Evolutionary conservation across 2,329 filamentous ascomycete genomes (phyloP).

Genomic region (Cordyceps pruinosa): DNA sequence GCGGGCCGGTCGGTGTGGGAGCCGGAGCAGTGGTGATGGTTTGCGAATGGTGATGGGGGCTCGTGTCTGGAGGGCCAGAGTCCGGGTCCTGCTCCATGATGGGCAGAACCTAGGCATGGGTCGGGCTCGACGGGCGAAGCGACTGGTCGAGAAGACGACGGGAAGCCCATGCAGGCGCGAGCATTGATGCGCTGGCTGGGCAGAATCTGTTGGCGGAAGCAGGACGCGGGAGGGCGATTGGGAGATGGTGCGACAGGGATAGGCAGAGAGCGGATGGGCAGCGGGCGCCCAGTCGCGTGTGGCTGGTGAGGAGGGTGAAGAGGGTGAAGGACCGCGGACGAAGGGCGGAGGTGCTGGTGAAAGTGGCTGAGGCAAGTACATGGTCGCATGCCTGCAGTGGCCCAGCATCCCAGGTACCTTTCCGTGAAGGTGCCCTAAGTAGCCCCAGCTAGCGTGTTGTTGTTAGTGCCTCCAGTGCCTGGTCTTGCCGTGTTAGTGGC

Average conservation of each 20-base stretch:
- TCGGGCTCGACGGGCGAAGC: slow-evolving; percentile 35
- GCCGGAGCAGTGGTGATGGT: slow-evolving; percentile 17
- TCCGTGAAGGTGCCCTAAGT: too few relatives aligned
- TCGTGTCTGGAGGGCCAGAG: slow-evolving; percentile 13
- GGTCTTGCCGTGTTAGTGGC: background rate
- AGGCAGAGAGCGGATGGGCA: background rate
- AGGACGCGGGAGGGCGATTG: slow-evolving; percentile 10
- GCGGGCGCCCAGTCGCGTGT: slow-evolving; percentile 1
- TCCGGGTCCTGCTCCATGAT: slow-evolving; percentile 39
- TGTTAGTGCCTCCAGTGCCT: background rate
- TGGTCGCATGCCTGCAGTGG: background rate
- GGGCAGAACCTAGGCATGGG: slow-evolving; percentile 33
- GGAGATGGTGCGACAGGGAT: slow-evolving; percentile 10
- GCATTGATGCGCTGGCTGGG: slow-evolving; percentile 13
- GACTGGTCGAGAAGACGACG: slow-evolving; percentile 32
- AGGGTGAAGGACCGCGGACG: too few relatives aligned
- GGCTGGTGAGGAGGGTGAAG: slow-evolving; percentile 2
- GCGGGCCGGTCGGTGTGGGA: slow-evolving; percentile 6
- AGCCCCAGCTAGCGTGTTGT: background rate
- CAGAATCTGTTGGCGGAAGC: slow-evolving; percentile 5
- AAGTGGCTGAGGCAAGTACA: background rate
- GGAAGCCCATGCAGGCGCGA: slow-evolving; percentile 34
- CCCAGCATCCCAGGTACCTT: too few relatives aligned
- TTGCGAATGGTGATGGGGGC: slow-evolving; percentile 18
- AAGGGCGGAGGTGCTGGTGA: background rate